Conservation (phyloP, 1,284 basidiomycete species). For the Coniferiporia sulphurascens region DNA sequence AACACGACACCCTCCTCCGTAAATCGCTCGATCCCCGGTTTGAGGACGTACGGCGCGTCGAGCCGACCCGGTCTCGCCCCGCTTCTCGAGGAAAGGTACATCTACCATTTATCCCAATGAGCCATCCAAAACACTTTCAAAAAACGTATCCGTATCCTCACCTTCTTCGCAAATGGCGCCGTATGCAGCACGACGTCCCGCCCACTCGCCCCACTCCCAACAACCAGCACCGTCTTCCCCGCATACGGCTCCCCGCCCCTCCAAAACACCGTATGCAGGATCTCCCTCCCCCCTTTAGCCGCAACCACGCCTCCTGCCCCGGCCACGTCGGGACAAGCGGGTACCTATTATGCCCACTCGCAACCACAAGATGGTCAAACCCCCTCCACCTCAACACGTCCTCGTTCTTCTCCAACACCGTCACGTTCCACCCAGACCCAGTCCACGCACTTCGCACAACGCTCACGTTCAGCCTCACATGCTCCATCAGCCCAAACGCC, state of each 20-base stretch:
- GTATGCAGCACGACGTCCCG: conserved; percentile 44
- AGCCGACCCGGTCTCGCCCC: conserved; percentile 7
- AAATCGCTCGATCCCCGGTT: conserved; percentile 46
- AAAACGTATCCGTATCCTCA: conserved; percentile 23
- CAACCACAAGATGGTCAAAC: conserved; percentile 52
- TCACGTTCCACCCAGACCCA: conserved; percentile 51
- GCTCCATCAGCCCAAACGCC: conserved; percentile 34
- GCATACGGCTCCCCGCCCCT: conserved; percentile 41
- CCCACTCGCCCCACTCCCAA: conserved; percentile 49
- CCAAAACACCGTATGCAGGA: conserved; percentile 53
- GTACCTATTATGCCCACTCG: conserved; percentile 50
- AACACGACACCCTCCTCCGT: conserved; percentile 41
- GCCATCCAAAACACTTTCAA: not conserved
- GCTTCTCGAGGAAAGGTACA: conserved; percentile 38
- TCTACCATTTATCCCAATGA: conserved; percentile 27
- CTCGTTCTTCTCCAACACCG: conserved; percentile 22
- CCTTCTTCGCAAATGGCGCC: conserved; percentile 36
- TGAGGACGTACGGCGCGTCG: conserved; percentile 29
- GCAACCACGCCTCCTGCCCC: conserved; percentile 46
- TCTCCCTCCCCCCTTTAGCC: conserved; percentile 31
- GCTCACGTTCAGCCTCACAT: conserved; percentile 41
- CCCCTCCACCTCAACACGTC: conserved; percentile 14
- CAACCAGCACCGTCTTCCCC: conserved; percentile 42
- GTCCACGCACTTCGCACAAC: conserved; percentile 43
- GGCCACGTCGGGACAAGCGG: conserved; percentile 41